Evolutionary conservation across 768 basidiomycete genomes (phyloP), one percentile per base, ranked within the genome.

Genomic region (Mycena vulgaris): DNA sequence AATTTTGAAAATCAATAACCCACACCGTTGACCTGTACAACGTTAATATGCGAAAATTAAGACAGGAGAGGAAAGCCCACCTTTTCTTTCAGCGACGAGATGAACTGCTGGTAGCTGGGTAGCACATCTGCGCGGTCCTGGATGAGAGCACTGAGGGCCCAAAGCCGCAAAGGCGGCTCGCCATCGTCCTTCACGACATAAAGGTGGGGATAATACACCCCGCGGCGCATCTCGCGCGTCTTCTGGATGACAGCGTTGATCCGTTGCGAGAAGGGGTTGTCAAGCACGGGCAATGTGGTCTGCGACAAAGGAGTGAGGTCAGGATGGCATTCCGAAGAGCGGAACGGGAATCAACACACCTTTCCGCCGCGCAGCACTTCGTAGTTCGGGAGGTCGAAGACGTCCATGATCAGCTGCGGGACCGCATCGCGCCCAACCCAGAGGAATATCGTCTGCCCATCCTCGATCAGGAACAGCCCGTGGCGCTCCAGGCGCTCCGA

Each of bases 401-500:
- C 97, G 76, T 99, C 98, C 86, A 92, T 86, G 69, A 99, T 84
- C 53, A 99, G 89, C 77, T 97, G 94, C 13, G 97, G 95, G n/a
- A 99, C 96, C 10, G 98, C 96, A 79, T 99, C 97, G 33, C 96
- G 91, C n/a, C 98, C 98, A 57, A 99, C 90, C 93, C 95, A 99
- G 55, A 99, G 86, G 90, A 99, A 99, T 77, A 99, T 95, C 25
- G 94, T 97, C 81, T 99, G 98, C 1, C 94, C 95, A 79, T 99
- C 97, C 80, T 99, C 98, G 74, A 99, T 98, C 71, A 99, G 82
- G 89, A 93, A 98, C 63, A 99, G 85, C 66, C 98, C 98, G 75
- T 99, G 96, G 57, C 97, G 87, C 81, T 98, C 97, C 61, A 99
- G 85, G 42, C 96, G 88, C 81, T 99, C 97, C n/a, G 95, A 96